Percentiles rank a stretch among this genome's conserved stretches.
Conservation (phyloP, 805 yeast genomes). For the Pichia heedii region DNA sequence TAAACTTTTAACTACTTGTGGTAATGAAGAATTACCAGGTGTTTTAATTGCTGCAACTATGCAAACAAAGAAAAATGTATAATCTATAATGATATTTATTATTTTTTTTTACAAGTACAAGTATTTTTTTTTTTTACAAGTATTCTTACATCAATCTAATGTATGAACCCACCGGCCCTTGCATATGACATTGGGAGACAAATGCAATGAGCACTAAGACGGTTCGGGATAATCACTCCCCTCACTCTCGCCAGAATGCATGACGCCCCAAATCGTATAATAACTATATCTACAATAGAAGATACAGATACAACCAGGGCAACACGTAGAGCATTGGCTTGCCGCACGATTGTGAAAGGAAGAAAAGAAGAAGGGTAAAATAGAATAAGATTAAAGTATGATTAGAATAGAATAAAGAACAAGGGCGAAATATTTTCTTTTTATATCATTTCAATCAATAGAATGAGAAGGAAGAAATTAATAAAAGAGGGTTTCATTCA, state of each 20-base stretch:
- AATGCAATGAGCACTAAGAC: constrained; percentile 57
- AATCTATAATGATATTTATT: constrained; percentile 3
- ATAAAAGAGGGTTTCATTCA: too few relatives aligned
- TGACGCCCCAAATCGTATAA: constrained; percentile 42
- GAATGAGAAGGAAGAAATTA: too few relatives aligned
- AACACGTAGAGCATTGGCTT: constrained; percentile 69
- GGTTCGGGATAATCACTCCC: constrained; percentile 33
- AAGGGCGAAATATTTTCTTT: too few relatives aligned
- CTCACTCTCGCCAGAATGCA: constrained; percentile 60
- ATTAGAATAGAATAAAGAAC: too few relatives aligned
- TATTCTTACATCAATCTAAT: too few relatives aligned
- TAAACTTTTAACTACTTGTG: constrained; percentile 43
- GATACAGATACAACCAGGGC: constrained; percentile 32
- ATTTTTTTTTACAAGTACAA: constrained; percentile 1
- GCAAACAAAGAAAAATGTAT: constrained; percentile 30
- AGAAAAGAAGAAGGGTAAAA: too few relatives aligned
- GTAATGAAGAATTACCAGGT: constrained; percentile 59
- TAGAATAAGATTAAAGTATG: too few relatives aligned
- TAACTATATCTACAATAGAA: constrained; percentile 19
- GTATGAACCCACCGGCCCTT: constrained; percentile 68
- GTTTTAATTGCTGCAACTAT: constrained; percentile 52
- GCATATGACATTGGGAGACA: constrained; percentile 15
- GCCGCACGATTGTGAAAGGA: constrained; percentile 48
- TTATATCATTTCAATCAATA: too few relatives aligned
- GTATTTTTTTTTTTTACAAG: too few relatives aligned